Base-by-base conservation (phyloP, 352 stramenopile species). In the Phytophthora palmivora region DNA sequence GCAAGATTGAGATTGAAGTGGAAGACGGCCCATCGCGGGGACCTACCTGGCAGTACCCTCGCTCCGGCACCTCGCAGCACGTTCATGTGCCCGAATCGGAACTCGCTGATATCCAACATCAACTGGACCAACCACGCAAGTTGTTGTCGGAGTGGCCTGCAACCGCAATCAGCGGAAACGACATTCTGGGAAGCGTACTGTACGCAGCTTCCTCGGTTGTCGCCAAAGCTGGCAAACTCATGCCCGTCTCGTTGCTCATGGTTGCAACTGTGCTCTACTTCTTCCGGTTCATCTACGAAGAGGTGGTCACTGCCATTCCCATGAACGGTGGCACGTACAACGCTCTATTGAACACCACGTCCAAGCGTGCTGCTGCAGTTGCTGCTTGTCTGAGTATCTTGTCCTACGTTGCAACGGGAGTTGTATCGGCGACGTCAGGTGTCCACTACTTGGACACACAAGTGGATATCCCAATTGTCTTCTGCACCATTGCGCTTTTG, bases 251-350 rank as follows among this genome's bases (percentile, higher is more conserved):
- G 33, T 74, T 96, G 44, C 41, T 88, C 14, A 63, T 94, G 47
- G 88, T 97, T 2, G 80, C 78, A 1, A 56, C 59, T 10, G 74
- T 84, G 41, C 66, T 87, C 26, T 84, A 84, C 62, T 71, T 74
- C 47, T 81, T 77, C 51, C 77, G 78, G n/a, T 89, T 84, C 57
- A 92, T 97, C 51, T 97, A 96, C 70, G 78, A 81, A 41, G 89
- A 97, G 61, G 89, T 87, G 8, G 87, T 96, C 42, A 92, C 76
- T 19, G 89, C 89, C 2, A 78, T 97, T 30, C 87, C 88, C 4
- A 79, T 95, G 57, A 97, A 97, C 68, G 88, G 89, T 15, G 89
- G 89, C 21, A 88, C 84, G 16, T 97, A 96, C 70, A 97, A 96
- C 70, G 81, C 90, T 7, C 68, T 97, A 26, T 63, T 97, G 11